Evolutionary conservation across 1,139 yeast genomes (phyloP).

Genomic region (Spathaspora jeffriesii): DNA sequence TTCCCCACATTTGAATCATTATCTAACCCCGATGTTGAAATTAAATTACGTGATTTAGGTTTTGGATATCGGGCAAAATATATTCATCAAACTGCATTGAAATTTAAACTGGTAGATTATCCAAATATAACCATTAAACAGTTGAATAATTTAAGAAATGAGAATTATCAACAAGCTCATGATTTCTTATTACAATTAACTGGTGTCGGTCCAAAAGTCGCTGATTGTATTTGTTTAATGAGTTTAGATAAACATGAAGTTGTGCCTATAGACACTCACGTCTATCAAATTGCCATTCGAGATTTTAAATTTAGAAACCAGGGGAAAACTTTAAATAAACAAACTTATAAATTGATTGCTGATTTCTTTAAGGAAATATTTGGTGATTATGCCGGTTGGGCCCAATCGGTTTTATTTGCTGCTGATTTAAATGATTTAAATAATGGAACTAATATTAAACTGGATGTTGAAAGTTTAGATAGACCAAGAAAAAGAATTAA

Average conservation of each 20-base stretch:
- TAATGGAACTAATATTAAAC: conserved; percentile 49
- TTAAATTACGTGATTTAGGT: conserved; percentile 55
- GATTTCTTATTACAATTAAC: conserved; percentile 63
- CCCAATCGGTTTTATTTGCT: conserved; percentile 88
- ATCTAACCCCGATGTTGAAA: conserved; percentile 39
- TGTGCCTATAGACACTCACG: conserved; percentile 97
- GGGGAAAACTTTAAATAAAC: conserved; percentile 50
- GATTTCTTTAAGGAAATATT: conserved; percentile 64
- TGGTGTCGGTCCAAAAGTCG: conserved; percentile 98
- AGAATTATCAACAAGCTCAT: conserved; percentile 59
- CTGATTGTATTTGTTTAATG: conserved; percentile 91
- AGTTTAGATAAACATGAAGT: conserved; percentile 84
- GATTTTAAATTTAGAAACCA: conserved; percentile 72
- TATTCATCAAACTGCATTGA: conserved; percentile 73
- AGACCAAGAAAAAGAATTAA: conserved; percentile 2
- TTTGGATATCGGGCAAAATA: conserved; percentile 95
- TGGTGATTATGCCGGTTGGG: conserved; percentile 98
- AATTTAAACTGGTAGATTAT: conserved; percentile 34
- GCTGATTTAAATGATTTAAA: conserved; percentile 71
- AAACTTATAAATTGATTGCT: conserved; percentile 64
- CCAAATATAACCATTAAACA: conserved; percentile 32
- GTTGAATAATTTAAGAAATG: conserved; percentile 37
- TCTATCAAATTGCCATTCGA: conserved; percentile 86
- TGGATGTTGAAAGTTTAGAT: conserved; percentile 6
- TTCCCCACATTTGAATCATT: conserved; percentile 71